Percentiles rank a stretch among this genome's conserved stretches.
Evolutionary conservation across 371 early-diverging fungal species (phyloP).

Genomic region (Catenaria anguillulae): DNA sequence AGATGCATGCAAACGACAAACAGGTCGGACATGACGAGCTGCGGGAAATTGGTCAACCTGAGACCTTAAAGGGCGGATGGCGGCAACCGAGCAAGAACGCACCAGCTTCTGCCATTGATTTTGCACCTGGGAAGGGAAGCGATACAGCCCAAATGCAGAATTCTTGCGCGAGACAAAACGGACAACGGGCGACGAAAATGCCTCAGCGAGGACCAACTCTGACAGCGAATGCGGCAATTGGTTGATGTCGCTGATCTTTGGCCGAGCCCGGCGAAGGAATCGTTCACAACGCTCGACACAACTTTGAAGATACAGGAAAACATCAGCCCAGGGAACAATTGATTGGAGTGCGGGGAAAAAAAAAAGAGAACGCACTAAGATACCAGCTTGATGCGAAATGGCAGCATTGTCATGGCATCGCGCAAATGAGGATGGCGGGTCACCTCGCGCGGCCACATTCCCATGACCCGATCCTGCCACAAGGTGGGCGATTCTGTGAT

Average conservation of each 20-base stretch:
- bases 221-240: not conserved
- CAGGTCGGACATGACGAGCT: not conserved
- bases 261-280: not conserved
- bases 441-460: not conserved
- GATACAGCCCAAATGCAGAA: not conserved
- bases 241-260: not conserved
- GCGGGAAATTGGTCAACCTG: not conserved
- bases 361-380: not conserved
- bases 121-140: no score
- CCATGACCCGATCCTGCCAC: conserved; percentile 1
- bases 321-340: not conserved
- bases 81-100: no score
- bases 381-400: not conserved
- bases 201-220: not conserved
- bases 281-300: not conserved
- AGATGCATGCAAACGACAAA: not conserved
- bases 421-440: not conserved
- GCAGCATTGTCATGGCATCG: not conserved
- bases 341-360: not conserved
- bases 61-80: no score
- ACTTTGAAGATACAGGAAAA: not conserved
- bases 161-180: not conserved
- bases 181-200: not conserved
- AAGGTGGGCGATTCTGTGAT: not conserved
- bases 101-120: no score